Conservation (phyloP, 2,329 filamentous ascomycete genomes). For the Xylariaceae sp. region DNA sequence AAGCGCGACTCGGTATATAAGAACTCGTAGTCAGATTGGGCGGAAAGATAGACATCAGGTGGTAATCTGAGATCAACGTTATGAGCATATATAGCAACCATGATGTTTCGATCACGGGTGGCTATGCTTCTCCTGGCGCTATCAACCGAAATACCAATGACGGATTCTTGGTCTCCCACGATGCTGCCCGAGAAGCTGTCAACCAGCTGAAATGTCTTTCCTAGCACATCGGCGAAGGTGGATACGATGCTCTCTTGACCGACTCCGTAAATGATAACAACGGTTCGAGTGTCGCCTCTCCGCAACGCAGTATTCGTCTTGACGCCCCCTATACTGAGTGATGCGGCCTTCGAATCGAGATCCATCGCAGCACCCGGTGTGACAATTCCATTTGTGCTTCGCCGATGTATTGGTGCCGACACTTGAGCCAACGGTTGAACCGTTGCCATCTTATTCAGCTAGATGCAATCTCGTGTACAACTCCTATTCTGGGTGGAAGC, state of each 20-base stretch:
- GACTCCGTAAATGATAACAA: constrained; percentile 63
- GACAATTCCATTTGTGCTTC: constrained; percentile 31
- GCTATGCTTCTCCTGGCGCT: constrained; percentile 54
- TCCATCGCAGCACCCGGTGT: constrained; percentile 25
- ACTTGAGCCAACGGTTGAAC: constrained; percentile 45
- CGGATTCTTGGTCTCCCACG: constrained; percentile 53
- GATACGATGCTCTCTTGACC: constrained; percentile 70
- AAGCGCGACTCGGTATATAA: constrained; percentile 70
- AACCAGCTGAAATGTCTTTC: constrained; percentile 62
- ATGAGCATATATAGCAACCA: constrained; percentile 71
- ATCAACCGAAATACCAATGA: constrained; percentile 59
- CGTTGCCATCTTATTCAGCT: constrained; percentile 33
- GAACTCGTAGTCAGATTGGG: constrained; percentile 77
- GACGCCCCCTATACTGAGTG: constrained; percentile 31
- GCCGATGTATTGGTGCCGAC: constrained; percentile 45
- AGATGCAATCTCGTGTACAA: constrained; percentile 3
- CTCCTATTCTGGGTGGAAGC: constrained; percentile 2
- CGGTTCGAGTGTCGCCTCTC: constrained; percentile 52
- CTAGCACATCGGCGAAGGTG: constrained; percentile 72
- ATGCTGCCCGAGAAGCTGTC: constrained; percentile 50
- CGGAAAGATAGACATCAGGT: constrained; percentile 60
- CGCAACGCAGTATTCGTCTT: constrained; percentile 44
- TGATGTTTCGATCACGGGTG: constrained; percentile 50
- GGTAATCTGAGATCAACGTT: constrained; percentile 67
- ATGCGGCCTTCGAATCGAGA: constrained; percentile 21